Conservation (phyloP, 495 filamentous ascomycete genomes). For the Friedmanniomyces endolithicus region DNA sequence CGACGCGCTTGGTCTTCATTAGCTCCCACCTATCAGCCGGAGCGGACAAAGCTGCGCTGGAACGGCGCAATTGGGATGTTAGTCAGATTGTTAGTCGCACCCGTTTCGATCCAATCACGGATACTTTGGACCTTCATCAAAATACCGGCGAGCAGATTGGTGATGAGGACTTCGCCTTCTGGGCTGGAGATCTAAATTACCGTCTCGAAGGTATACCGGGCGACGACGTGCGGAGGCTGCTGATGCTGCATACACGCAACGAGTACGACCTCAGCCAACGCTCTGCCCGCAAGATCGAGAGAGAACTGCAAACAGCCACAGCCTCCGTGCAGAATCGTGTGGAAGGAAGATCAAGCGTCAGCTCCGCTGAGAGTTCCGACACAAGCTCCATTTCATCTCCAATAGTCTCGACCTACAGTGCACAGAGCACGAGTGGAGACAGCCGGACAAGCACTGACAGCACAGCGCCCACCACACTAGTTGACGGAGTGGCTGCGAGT, state of each 20-base stretch:
- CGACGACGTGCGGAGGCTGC: constrained; percentile 74
- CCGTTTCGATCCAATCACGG: constrained; percentile 57
- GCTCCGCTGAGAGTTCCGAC: constrained; percentile 1
- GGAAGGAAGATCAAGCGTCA: not conserved
- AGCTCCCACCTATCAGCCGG: constrained; percentile 87
- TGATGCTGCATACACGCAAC: constrained; percentile 69
- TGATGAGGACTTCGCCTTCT: constrained; percentile 84
- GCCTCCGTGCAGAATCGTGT: constrained; percentile 4
- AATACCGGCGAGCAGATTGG: constrained; percentile 57
- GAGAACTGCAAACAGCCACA: constrained; percentile 23
- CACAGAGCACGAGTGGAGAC: not conserved
- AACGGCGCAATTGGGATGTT: constrained; percentile 83
- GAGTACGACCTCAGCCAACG: constrained; percentile 46
- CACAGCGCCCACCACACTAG: constrained; percentile 5
- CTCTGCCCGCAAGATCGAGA: constrained; percentile 27
- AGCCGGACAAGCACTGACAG: constrained; percentile 2
- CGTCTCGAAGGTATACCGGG: constrained; percentile 77
- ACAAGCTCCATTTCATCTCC: not conserved
- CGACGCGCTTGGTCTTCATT: constrained; percentile 74
- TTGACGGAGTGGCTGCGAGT: constrained; percentile 12
- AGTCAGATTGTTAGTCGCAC: constrained; percentile 61
- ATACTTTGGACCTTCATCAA: constrained; percentile 39
- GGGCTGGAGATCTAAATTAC: constrained; percentile 97
- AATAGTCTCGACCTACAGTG: not conserved
- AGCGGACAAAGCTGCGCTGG: constrained; percentile 58